A percentile compares a stretch with the other conserved stretches of the same genome.
phyloP scores from a whole-genome alignment of 106 monocot species.

The Amphibolis antarctica region DNA sequence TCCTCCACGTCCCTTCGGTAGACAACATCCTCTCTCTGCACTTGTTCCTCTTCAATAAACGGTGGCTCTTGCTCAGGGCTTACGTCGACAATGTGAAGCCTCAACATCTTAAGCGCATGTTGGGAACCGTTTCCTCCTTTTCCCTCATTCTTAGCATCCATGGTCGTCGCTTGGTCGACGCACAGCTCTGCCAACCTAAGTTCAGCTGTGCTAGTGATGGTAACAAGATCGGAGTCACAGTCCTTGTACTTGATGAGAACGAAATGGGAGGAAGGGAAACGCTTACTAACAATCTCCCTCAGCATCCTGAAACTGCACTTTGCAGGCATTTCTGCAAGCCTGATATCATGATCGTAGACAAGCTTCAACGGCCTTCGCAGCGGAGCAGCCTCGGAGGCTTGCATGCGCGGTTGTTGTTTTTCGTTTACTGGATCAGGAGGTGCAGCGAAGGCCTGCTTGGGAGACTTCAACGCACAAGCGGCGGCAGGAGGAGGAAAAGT shows the following conservation, averaged over 20 bases:
- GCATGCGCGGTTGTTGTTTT: too few relatives aligned
- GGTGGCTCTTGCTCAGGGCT: slow-evolving; percentile 59
- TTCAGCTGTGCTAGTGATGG: slow-evolving; percentile 64
- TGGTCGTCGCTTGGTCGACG: slow-evolving; percentile 12
- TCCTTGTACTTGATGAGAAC: slow-evolving; percentile 85
- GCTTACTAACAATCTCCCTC: slow-evolving; percentile 58
- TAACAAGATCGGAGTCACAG: slow-evolving; percentile 80
- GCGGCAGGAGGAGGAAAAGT: neutral
- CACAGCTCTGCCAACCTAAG: slow-evolving; percentile 54
- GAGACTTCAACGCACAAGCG: slow-evolving; percentile 3
- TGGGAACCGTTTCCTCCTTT: neutral
- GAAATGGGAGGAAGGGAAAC: slow-evolving; percentile 66
- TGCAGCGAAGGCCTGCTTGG: neutral
- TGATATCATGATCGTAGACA: slow-evolving; percentile 87
- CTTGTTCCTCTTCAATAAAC: slow-evolving; percentile 41
- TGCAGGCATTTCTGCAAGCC: slow-evolving; percentile 71
- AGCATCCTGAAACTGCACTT: slow-evolving; percentile 50
- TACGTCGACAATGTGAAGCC: slow-evolving; percentile 85
- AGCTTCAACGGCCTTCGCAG: slow-evolving; percentile 80
- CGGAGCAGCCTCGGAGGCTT: neutral
- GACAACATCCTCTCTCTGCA: slow-evolving; percentile 3
- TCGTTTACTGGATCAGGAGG: too few relatives aligned
- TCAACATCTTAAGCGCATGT: slow-evolving; percentile 24
- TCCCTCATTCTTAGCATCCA: slow-evolving; percentile 7
- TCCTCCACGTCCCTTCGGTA: slow-evolving; percentile 11